Evolutionary conservation across 192 early-diverging fungal genomes (phyloP), one percentile per base, ranked within the genome.

Genomic region (Entomortierella chlamydospora): DNA sequence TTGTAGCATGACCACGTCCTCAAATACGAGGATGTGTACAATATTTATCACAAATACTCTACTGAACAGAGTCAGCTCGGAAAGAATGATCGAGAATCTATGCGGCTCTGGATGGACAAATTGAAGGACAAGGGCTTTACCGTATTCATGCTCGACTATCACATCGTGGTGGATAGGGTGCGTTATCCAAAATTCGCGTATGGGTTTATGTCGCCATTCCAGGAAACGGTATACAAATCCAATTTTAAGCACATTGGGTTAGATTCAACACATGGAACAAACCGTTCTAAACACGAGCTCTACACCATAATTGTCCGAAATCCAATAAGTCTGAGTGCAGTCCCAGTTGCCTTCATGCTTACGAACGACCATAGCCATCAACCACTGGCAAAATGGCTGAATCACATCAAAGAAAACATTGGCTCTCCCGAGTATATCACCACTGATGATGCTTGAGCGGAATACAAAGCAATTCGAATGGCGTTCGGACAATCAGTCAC

Each of bases 281-380:
- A 33, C n/a, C 13, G 31, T 1, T 7, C 18, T 15, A 34, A 31
- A 10, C 18, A 20, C 11, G 57, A 58, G 15, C 57, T 58, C 10
- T 58, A 58, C n/a, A 58, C 57, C 29, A 34, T 58, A 18, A 58
- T 58, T 31, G 57, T 58, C 13, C 57, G 33, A 37, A 31, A 61
- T 45, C 59, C 59, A 26, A 7, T 18, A 15, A 23, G 31, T 2
- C 2, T 61, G 41, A 39, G 42, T n/a, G 59, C 31, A 0, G 41
- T 61, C 15, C 59, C 59, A 5, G 59, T 61, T 2, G 59, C 59
- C 15, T 61, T 61, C 23, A 39, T 61, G 37, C 15, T 61, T 18
- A 61, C 59, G 4, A 42, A 61, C 4, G 59, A 61, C 59, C 8
- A 37, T 22, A 61, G n/a, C 7, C 6, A 23, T 4, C 13, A 42